Conservation (phyloP, 2,329 filamentous ascomycete species). For the Tolypocladium ovalisporum region DNA sequence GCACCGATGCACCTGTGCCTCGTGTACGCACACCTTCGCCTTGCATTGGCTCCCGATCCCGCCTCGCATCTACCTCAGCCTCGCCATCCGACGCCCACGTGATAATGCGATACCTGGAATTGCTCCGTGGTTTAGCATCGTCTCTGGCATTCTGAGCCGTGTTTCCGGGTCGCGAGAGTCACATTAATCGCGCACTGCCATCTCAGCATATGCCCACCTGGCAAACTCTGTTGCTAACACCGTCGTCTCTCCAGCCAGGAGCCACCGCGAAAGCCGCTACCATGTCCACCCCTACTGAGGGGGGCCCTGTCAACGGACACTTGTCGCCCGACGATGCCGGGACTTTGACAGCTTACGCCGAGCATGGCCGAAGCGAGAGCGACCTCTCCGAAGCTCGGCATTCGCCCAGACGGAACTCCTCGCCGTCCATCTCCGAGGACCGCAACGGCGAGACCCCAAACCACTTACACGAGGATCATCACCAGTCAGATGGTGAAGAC, state of each 20-base stretch:
- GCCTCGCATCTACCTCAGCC: constrained; percentile 32
- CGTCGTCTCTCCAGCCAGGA: constrained; percentile 30
- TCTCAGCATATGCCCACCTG: constrained; percentile 6
- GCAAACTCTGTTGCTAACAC: constrained; percentile 20
- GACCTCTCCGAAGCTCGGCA: constrained; percentile 65
- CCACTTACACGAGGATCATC: constrained; percentile 26
- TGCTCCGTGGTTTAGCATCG: constrained; percentile 16
- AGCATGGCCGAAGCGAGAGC: constrained; percentile 41
- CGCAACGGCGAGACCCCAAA: constrained; percentile 29
- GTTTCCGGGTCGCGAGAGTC: constrained; percentile 18
- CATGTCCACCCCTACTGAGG: constrained; percentile 52
- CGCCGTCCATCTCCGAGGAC: constrained; percentile 28
- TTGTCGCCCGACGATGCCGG: constrained; percentile 41
- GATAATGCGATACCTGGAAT: constrained; percentile 32
- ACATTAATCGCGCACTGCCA: constrained; percentile 10
- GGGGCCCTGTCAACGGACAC: constrained; percentile 57
- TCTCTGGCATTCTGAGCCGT: constrained; percentile 5
- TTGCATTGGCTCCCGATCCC: constrained; percentile 29
- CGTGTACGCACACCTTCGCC: constrained; percentile 8
- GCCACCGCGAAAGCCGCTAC: constrained; percentile 50
- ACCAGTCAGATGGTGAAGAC: constrained; percentile 33
- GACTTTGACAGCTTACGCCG: constrained; percentile 25
- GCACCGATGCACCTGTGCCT: constrained; percentile 16
- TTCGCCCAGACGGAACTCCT: constrained; percentile 36
- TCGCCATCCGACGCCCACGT: constrained; percentile 32